Evolutionary conservation across 2,329 filamentous ascomycete genomes (phyloP).

Genomic region (Penicillium sp.): DNA sequence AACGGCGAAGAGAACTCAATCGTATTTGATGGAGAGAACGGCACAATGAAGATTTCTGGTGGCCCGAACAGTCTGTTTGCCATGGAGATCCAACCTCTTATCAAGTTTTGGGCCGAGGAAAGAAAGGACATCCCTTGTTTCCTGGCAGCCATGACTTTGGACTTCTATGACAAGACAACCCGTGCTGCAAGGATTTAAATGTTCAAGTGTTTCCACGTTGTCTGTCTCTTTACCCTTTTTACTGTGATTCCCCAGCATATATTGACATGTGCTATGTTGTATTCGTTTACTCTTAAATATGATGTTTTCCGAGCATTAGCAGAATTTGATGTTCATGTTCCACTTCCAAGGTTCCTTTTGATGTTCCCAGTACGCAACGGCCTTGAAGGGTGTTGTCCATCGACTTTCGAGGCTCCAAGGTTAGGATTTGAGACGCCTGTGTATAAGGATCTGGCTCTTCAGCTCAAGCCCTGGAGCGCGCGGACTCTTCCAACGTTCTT

Average conservation of each 20-base stretch:
- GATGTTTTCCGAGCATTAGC: too few species aligned
- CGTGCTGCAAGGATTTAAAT: constrained; percentile 40
- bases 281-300: background rate
- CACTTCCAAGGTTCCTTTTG: too few species aligned
- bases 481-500: too few species aligned
- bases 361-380: too few species aligned
- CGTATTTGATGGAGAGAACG: constrained; percentile 88
- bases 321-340: too few species aligned
- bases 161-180: constrained; percentile 76
- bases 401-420: too few species aligned
- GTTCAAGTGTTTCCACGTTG: background rate
- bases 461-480: too few species aligned
- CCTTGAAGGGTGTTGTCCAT: too few species aligned
- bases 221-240: constrained; percentile 9
- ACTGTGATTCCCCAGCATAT: constrained; percentile 33
- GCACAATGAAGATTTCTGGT: constrained; percentile 96
- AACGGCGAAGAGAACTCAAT: constrained; percentile 59
- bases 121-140: constrained; percentile 93
- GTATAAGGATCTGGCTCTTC: too few species aligned
- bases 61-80: constrained; percentile 87
- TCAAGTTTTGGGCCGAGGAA: constrained; percentile 94
- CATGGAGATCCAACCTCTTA: constrained; percentile 77
- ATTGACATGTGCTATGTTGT: constrained; percentile 25
- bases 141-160: constrained; percentile 83
- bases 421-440: too few species aligned